Evolutionary conservation across 768 basidiomycete species (phyloP), one percentile per base, ranked within the genome.

Genomic region (Lyophyllum shimeji): DNA sequence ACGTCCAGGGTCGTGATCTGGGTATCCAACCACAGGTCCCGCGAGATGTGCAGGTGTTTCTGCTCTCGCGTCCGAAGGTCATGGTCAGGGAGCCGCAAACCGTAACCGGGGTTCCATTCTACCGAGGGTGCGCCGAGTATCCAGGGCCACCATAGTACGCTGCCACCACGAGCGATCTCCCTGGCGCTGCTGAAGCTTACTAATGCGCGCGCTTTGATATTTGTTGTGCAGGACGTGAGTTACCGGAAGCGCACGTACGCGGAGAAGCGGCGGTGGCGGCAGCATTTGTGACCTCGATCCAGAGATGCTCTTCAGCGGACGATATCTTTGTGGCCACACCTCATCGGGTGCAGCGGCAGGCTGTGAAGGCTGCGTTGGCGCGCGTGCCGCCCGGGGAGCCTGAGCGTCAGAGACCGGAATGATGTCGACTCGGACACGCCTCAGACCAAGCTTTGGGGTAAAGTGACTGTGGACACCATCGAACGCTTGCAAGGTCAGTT

Each of bases 281-380:
- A 11, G 69, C 75, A 1, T 60, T 81, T 44, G 75, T 81, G 25
- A 60, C 62, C 8, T 72, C 67, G 1, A 62, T 81, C 29, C 70
- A 60, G 51, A 64, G 64, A 27, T 78, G 76, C 54, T 71, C 69
- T 20, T 74, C 76, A 1, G 60, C 68, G 7, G 76, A 79, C 39
- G 74, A 76, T 51, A 77, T 82, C 25, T 82, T 81, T 53, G 78
- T 82, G 5, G 80, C 80, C 1, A 77, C 78, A 6, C 80, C 81
- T 1, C 80, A 81, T 67, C 71, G 80, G 7, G 74, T 79, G n/a
- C 80, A 82, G 54, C 68, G 81, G 11, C 76, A 80, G 60, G 79
- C 79, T 2, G 81, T 81, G 11, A 78, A 72, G 55, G 62, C 66
- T n/a, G 78, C 77, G 0, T 60, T 77, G 44, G 63, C 62, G 52